Conservation (phyloP, 306 rosid genomes). For the Citrullus colocynthis region DNA sequence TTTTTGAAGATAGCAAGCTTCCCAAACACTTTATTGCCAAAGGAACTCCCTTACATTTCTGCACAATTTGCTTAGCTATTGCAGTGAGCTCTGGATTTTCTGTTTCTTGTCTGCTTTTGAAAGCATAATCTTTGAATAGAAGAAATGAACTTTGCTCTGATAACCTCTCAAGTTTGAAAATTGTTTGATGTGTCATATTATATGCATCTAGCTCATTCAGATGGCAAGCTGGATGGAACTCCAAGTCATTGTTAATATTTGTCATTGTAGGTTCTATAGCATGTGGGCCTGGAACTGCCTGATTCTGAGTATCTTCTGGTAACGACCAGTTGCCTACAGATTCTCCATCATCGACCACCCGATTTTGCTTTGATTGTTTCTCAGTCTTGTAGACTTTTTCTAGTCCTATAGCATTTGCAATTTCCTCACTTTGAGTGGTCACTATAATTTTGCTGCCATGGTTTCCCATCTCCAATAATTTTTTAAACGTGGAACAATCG, state of each 20-base stretch:
- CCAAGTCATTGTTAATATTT: background rate
- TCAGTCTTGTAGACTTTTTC: background rate
- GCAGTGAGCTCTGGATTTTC: background rate
- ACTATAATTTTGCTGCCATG: background rate
- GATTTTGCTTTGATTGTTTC: background rate
- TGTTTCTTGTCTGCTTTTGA: background rate
- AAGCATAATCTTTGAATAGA: background rate
- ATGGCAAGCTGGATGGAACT: background rate
- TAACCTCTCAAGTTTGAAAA: background rate
- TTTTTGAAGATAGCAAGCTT: background rate
- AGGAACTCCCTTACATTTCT: conserved; percentile 7
- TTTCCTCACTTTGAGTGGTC: background rate
- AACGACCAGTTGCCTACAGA: no score
- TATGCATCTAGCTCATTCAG: background rate
- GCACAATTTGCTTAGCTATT: background rate
- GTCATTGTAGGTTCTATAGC: background rate
- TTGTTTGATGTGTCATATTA: background rate
- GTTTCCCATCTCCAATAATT: background rate
- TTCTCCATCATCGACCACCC: no score
- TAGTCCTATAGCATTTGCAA: background rate
- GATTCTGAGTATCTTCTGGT: background rate
- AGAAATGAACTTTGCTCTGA: background rate
- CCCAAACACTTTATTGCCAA: conserved; percentile 1
- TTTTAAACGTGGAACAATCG: background rate
- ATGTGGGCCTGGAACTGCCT: background rate